These are phyloP conservation scores for Yamagishiella unicocca DNA, from an alignment of 139 green algal genomes.

Conservation along the genomic window DNA sequence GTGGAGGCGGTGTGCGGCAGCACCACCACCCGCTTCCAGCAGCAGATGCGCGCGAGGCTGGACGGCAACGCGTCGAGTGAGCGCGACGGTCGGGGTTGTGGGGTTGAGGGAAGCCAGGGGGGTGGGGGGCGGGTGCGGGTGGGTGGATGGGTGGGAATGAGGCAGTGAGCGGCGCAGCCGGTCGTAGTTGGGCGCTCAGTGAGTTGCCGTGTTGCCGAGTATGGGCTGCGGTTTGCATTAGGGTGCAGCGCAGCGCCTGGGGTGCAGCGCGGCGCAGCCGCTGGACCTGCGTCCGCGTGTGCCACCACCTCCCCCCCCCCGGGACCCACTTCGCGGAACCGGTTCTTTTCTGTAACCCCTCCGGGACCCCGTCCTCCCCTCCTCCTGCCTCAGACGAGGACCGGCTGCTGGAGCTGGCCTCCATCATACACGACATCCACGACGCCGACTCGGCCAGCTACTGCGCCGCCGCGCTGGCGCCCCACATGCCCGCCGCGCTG, in stretches of 20 bases:
- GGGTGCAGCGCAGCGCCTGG: too few species aligned
- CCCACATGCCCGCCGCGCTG: slow-evolving; percentile 11
- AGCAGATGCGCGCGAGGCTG: neutral
- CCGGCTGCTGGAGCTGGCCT: slow-evolving; percentile 33
- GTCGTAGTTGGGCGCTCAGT: too few species aligned
- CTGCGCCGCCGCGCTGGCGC: neutral
- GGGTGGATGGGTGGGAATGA: neutral
- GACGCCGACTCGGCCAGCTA: slow-evolving; percentile 14
- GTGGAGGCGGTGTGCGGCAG: slow-evolving; percentile 18
- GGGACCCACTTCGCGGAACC: neutral
- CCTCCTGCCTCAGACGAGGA: slow-evolving; percentile 8
- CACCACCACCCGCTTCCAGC: neutral
- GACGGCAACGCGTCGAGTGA: slow-evolving; percentile 2
- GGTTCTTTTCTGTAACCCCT: neutral
- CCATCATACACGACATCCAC: slow-evolving; percentile 4
- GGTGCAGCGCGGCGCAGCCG: too few species aligned
- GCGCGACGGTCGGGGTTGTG: neutral
- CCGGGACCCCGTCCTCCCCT: neutral
- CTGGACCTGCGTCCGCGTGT: too few species aligned
- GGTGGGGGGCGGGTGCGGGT: neutral
- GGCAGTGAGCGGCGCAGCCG: too few species aligned
- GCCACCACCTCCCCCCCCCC: too few species aligned
- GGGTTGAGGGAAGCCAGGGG: neutral
- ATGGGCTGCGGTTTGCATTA: too few species aligned
- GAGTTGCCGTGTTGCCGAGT: too few species aligned